These are phyloP conservation scores for Basidioascus undulatus DNA, from an alignment of 768 basidiomycete genomes.

Conservation along the genomic window DNA sequence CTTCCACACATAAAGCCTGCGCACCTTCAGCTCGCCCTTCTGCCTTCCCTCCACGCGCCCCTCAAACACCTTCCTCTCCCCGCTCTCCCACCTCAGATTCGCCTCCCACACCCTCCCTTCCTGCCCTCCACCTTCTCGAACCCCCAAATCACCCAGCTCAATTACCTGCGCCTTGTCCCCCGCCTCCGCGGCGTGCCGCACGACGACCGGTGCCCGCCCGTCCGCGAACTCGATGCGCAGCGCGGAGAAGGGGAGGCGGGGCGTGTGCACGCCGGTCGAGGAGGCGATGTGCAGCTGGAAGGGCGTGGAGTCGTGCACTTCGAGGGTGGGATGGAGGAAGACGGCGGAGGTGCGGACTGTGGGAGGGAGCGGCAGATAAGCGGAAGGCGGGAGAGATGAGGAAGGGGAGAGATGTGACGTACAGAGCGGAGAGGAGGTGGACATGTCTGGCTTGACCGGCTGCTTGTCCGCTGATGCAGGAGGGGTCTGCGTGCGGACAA, in stretches of 20 bases:
- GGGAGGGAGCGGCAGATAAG: background rate
- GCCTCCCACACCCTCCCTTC: conserved; percentile 17
- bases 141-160: too few relatives aligned
- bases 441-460: too few relatives aligned
- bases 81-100: conserved; percentile 34
- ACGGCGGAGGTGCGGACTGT: conserved; percentile 43
- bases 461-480: conserved; percentile 28
- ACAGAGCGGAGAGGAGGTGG: conserved; percentile 44
- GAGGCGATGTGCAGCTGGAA: conserved; percentile 52
- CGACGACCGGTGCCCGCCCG: conserved; percentile 25
- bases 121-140: conserved; percentile 25
- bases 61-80: conserved; percentile 30
- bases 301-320: conserved; percentile 34
- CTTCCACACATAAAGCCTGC: too few relatives aligned
- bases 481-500: too few relatives aligned
- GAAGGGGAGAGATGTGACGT: conserved; percentile 14
- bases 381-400: conserved; percentile 3
- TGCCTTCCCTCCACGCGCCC: conserved; percentile 32
- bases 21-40: conserved; percentile 32
- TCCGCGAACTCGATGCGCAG: conserved; percentile 36
- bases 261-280: conserved; percentile 26
- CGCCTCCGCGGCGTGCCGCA: conserved; percentile 23
- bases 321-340: conserved; percentile 45
- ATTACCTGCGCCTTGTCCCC: conserved; percentile 9
- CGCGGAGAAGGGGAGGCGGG: conserved; percentile 35